Evolutionary conservation across 345 rosid species (phyloP).

Genomic region (Eucalyptus curtisii): DNA sequence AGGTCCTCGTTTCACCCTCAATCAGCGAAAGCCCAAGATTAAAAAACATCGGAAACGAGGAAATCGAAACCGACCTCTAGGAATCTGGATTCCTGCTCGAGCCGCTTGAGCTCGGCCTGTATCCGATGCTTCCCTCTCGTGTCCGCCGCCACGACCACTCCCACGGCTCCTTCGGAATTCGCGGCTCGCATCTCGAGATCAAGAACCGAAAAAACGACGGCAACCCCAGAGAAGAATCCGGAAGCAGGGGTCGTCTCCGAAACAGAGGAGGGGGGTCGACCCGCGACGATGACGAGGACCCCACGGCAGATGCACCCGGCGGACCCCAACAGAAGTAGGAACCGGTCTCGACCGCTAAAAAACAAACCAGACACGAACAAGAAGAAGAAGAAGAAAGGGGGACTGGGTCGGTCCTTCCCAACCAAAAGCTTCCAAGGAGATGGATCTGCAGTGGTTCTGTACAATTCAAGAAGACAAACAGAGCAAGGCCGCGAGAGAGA

Average conservation of each 20-base stretch:
- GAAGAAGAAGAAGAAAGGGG: neutral
- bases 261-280: neutral
- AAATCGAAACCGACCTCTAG: constrained; percentile 35
- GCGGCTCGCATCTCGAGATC: constrained; percentile 32
- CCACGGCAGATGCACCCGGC: neutral
- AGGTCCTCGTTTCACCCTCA: neutral
- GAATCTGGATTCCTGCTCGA: constrained; percentile 70
- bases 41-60: neutral
- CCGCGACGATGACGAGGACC: neutral
- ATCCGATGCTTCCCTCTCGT: constrained; percentile 74
- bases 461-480: neutral
- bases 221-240: neutral
- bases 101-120: constrained; percentile 66
- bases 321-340: neutral
- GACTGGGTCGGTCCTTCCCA: neutral
- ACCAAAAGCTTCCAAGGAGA: neutral
- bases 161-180: constrained; percentile 33
- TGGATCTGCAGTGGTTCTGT: neutral
- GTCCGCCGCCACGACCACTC: constrained; percentile 17
- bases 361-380: neutral
- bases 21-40: neutral
- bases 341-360: neutral
- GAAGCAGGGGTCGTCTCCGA: neutral
- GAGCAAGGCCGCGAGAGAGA: neutral
- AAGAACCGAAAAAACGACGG: neutral